phyloP scores from a whole-genome alignment of 2,329 filamentous ascomycete species.

The Alternaria ventricosa region DNA sequence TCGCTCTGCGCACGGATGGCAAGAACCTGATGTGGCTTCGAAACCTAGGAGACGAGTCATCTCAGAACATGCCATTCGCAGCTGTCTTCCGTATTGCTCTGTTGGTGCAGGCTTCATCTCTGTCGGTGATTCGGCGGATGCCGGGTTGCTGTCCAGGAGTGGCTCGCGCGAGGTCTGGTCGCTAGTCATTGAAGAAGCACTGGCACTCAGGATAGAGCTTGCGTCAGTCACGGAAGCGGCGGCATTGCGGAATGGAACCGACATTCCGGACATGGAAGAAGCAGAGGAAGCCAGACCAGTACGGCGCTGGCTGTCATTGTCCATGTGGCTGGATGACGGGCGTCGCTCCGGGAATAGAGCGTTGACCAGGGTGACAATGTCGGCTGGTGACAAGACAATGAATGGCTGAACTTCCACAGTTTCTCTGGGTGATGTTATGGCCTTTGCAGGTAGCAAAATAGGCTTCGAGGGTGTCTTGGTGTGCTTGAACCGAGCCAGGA shows the following conservation, averaged over 20 bases:
- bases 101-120: slow-evolving; percentile 59
- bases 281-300: slow-evolving; percentile 55
- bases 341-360: slow-evolving; percentile 80
- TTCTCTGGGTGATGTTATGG: slow-evolving; percentile 74
- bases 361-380: slow-evolving; percentile 80
- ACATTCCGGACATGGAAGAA: slow-evolving; percentile 58
- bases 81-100: slow-evolving; percentile 55
- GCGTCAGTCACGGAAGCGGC: slow-evolving; percentile 65
- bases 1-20: slow-evolving; percentile 80
- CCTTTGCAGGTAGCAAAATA: slow-evolving; percentile 73
- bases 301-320: slow-evolving; percentile 55
- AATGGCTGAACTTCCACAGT: slow-evolving; percentile 82
- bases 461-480: slow-evolving; percentile 55
- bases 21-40: slow-evolving; percentile 70
- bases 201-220: slow-evolving; percentile 74
- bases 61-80: slow-evolving; percentile 73
- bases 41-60: slow-evolving; percentile 70
- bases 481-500: slow-evolving; percentile 67
- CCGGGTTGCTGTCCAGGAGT: slow-evolving; percentile 57
- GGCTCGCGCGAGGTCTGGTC: slow-evolving; percentile 73
- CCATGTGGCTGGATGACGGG: slow-evolving; percentile 63
- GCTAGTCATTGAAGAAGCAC: slow-evolving; percentile 74
- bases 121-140: slow-evolving; percentile 31
- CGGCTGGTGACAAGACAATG: slow-evolving; percentile 78
- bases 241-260: slow-evolving; percentile 58